Evolutionary conservation across 176 grass and related monocot species (phyloP).

Genomic region (Miscanthus lutarioriparius): DNA sequence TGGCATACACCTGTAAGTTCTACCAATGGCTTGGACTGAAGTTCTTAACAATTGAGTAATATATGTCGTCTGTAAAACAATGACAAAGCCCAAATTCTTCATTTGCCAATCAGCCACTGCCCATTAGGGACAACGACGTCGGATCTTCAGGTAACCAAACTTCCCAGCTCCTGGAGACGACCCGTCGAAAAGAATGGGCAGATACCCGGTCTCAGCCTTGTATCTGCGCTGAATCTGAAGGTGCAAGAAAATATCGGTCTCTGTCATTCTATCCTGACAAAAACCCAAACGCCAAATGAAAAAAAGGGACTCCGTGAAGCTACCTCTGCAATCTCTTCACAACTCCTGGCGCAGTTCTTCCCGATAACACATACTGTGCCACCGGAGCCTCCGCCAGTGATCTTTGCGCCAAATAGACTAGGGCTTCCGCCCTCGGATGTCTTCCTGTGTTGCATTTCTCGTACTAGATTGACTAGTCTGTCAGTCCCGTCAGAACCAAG

Average conservation of each 20-base stretch:
- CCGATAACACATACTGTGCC: conserved; percentile 67
- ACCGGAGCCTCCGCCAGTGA: conserved; percentile 72
- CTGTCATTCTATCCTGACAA: background rate
- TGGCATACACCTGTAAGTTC: background rate
- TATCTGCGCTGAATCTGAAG: conserved; percentile 89
- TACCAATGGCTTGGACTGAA: background rate
- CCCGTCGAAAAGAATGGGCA: conserved; percentile 73
- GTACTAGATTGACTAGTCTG: conserved; percentile 63
- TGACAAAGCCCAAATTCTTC: background rate
- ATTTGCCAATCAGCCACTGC: background rate
- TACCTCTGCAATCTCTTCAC: conserved; percentile 72
- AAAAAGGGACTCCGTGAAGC: background rate
- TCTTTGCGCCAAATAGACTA: conserved; percentile 73
- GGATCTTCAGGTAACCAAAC: conserved; percentile 85
- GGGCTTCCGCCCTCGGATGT: conserved; percentile 3
- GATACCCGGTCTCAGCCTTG: conserved; percentile 73
- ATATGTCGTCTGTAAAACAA: background rate
- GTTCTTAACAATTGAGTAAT: background rate
- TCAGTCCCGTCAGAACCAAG: conserved; percentile 87
- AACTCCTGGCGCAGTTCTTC: conserved; percentile 61
- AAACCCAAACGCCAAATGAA: background rate
- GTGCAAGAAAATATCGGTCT: background rate
- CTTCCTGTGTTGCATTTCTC: conserved; percentile 69
- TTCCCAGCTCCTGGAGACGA: conserved; percentile 83
- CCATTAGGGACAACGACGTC: background rate